These are phyloP conservation scores for Corniculantispora saksenae DNA, from an alignment of 2,329 filamentous ascomycete species.

Conservation along the genomic window DNA sequence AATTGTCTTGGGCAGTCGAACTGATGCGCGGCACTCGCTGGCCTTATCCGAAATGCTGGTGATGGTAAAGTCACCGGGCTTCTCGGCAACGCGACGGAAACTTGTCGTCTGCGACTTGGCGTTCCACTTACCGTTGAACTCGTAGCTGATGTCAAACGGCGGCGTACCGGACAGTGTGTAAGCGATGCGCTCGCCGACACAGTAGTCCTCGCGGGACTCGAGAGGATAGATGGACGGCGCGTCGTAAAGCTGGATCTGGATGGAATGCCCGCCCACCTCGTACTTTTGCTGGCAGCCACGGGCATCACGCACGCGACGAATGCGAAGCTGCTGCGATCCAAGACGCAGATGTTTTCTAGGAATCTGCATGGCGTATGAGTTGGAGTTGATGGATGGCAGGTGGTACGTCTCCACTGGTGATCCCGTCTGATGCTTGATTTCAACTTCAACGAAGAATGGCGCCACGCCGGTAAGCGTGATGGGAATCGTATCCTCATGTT, in stretches of 20 bases:
- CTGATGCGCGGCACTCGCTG: conserved; percentile 80
- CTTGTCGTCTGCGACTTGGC: conserved; percentile 77
- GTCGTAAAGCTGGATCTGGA: conserved; percentile 90
- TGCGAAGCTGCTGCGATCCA: conserved; percentile 85
- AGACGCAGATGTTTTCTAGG: conserved; percentile 82
- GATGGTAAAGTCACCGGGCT: conserved; percentile 84
- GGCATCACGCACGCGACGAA: conserved; percentile 85
- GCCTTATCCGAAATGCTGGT: conserved; percentile 85
- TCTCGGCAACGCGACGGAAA: conserved; percentile 91
- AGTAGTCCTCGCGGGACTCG: conserved; percentile 84
- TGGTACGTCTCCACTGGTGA: conserved; percentile 78
- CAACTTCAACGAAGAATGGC: conserved; percentile 88
- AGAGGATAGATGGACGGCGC: conserved; percentile 87
- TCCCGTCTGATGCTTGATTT: conserved; percentile 87
- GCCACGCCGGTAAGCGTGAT: conserved; percentile 80
- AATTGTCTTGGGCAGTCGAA: conserved; percentile 78
- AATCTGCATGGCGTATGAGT: conserved; percentile 77
- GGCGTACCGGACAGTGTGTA: conserved; percentile 89
- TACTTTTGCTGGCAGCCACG: conserved; percentile 82
- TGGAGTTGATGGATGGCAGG: conserved; percentile 75
- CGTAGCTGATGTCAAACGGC: conserved; percentile 91
- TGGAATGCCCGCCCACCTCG: conserved; percentile 69
- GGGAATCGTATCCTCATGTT: conserved; percentile 82
- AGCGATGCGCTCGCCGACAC: conserved; percentile 90
- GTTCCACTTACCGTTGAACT: conserved; percentile 79